Percentiles rank a stretch among this genome's conserved stretches.
phyloP scores from a whole-genome alignment of 169 alveolate species.

The Amoebophrya sp. region DNA sequence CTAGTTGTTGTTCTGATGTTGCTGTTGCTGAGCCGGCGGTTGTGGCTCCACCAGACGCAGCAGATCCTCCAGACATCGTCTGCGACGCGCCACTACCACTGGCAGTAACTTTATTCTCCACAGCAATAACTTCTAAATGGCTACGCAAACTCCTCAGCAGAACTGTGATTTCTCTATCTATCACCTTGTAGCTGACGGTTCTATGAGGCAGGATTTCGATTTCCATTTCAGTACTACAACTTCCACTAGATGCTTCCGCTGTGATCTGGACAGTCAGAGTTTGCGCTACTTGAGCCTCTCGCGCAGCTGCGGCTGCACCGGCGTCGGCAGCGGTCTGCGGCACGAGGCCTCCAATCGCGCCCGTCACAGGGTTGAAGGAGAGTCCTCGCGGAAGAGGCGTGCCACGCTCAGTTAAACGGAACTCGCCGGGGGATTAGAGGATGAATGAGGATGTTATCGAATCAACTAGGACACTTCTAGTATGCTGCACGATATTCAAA shows the following conservation, averaged over 20 bases:
- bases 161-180: background rate
- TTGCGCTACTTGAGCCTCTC: too few relatives aligned
- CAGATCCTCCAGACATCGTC: too few relatives aligned
- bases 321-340: too few relatives aligned
- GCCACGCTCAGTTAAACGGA: background rate
- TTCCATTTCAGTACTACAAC: background rate
- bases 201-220: background rate
- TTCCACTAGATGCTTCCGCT: background rate
- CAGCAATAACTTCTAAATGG: background rate
- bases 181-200: background rate
- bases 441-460: too few relatives aligned
- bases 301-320: background rate
- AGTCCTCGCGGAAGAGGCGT: background rate
- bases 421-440: too few relatives aligned
- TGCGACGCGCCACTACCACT: too few relatives aligned
- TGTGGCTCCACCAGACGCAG: too few relatives aligned
- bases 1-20: too few relatives aligned
- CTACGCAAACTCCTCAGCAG: background rate
- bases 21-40: too few relatives aligned
- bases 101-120: too few relatives aligned
- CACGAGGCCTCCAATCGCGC: background rate
- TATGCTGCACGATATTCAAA: too few relatives aligned
- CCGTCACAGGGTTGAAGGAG: background rate
- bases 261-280: background rate
- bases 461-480: too few relatives aligned